phyloP scores from a whole-genome alignment of 805 yeast genomes.

The Candida anglica region DNA sequence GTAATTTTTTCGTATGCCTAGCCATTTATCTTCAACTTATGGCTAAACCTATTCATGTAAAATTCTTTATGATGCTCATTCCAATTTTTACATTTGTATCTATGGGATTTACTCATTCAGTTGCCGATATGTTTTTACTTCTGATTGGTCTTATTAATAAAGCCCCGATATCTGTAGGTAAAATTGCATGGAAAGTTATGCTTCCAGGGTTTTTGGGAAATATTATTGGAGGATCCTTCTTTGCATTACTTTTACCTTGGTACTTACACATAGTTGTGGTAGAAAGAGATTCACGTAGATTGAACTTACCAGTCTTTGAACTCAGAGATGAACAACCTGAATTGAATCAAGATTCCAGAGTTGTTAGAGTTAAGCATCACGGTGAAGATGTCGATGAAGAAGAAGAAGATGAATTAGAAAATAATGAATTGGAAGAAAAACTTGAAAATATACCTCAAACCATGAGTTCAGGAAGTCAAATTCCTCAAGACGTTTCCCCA shows the following conservation, averaged over 20 bases:
- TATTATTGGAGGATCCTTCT: constrained; percentile 71
- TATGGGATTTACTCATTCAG: constrained; percentile 74
- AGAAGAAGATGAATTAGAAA: constrained; percentile 7
- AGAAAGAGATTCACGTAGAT: constrained; percentile 59
- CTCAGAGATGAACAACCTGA: constrained; percentile 80
- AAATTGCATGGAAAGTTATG: constrained; percentile 67
- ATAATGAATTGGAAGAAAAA: background rate
- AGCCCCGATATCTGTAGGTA: constrained; percentile 59
- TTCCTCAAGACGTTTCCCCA: background rate
- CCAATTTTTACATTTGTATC: constrained; percentile 79
- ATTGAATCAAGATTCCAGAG: constrained; percentile 72
- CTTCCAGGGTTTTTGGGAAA: constrained; percentile 74
- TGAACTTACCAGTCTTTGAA: constrained; percentile 66
- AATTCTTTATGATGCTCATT: constrained; percentile 54
- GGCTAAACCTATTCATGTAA: constrained; percentile 79
- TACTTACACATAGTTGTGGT: constrained; percentile 70
- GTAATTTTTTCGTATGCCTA: constrained; percentile 72
- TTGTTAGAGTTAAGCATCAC: constrained; percentile 45
- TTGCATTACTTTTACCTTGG: constrained; percentile 64
- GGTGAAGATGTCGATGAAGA: constrained; percentile 9
- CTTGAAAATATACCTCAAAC: constrained; percentile 1
- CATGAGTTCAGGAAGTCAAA: background rate
- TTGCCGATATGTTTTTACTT: constrained; percentile 75
- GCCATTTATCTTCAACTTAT: constrained; percentile 75
- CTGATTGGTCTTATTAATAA: constrained; percentile 67